Conservation (phyloP, 345 rosid genomes). For the Toxicodendron radicans region DNA sequence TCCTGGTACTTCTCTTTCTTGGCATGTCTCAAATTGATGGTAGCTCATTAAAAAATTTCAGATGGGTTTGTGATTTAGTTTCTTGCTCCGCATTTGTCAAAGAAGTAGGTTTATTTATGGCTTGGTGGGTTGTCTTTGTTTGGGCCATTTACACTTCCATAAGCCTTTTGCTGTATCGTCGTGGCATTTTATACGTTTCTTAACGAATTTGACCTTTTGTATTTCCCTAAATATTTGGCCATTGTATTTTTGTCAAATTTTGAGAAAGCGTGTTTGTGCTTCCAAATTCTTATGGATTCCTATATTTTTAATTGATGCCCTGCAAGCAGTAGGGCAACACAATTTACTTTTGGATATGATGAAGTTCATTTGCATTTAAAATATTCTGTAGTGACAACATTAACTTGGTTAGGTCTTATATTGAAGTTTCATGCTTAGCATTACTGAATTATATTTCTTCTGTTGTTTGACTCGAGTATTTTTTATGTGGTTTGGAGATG, state of each 20-base stretch:
- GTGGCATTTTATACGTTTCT: constrained; percentile 64
- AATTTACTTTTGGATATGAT: background rate
- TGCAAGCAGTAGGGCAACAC: constrained; percentile 8
- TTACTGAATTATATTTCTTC: background rate
- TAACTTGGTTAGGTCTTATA: background rate
- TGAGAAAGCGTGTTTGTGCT: constrained; percentile 17
- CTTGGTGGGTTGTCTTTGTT: constrained; percentile 89
- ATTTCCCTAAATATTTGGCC: background rate
- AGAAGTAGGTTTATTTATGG: constrained; percentile 61
- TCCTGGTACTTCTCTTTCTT: constrained; percentile 60
- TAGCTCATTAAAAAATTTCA: constrained; percentile 38
- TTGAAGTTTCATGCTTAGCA: background rate
- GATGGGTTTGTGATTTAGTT: constrained; percentile 44
- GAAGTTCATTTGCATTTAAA: background rate
- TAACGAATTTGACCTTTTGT: constrained; percentile 30
- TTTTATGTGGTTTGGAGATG: too few species aligned
- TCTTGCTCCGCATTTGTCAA: constrained; percentile 54
- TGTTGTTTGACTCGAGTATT: background rate
- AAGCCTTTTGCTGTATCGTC: constrained; percentile 64
- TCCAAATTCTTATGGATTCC: background rate
- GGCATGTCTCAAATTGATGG: constrained; percentile 65
- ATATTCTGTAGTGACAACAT: background rate
- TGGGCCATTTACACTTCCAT: constrained; percentile 62
- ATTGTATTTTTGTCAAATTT: constrained; percentile 9
- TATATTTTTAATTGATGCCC: background rate